Percentiles rank a stretch among this genome's conserved stretches.
Conservation (phyloP, 2,329 filamentous ascomycete genomes). For the Fusarium sp. region DNA sequence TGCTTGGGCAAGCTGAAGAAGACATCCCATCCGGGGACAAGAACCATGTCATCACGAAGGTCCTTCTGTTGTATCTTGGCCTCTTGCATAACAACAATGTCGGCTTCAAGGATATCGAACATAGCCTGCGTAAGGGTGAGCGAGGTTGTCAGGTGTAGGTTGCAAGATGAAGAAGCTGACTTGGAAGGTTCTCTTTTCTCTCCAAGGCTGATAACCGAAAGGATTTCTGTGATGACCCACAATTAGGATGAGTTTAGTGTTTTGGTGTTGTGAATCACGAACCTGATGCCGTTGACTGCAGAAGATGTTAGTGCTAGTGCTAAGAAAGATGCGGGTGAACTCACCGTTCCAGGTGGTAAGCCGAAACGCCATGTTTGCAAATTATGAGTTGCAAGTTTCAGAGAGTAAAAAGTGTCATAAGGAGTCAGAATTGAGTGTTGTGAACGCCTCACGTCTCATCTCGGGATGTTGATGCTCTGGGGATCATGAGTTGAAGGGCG, state of each 20-base stretch:
- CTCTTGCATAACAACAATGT: slow-evolving; percentile 96
- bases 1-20: slow-evolving; percentile 93
- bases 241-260: slow-evolving; percentile 6
- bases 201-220: slow-evolving; percentile 88
- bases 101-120: slow-evolving; percentile 93
- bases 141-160: background rate
- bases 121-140: slow-evolving; percentile 70
- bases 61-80: slow-evolving; percentile 96
- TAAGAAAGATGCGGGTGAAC: slow-evolving; percentile 38
- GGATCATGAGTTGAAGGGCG: slow-evolving; percentile 14
- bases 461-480: background rate
- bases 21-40: slow-evolving; percentile 95
- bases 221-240: slow-evolving; percentile 70
- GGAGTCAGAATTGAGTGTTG: background rate
- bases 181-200: slow-evolving; percentile 76
- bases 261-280: slow-evolving; percentile 33
- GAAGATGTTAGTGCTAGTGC: slow-evolving; percentile 9
- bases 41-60: slow-evolving; percentile 92
- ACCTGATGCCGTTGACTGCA: slow-evolving; percentile 84
- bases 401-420: background rate
- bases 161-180: slow-evolving; percentile 54
- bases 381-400: background rate
- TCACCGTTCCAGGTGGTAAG: slow-evolving; percentile 90
- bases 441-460: slow-evolving; percentile 12
- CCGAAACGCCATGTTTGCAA: slow-evolving; percentile 74